Evolutionary conservation across 2,329 filamentous ascomycete species (phyloP).

Genomic region (Trichoderma sp.): DNA sequence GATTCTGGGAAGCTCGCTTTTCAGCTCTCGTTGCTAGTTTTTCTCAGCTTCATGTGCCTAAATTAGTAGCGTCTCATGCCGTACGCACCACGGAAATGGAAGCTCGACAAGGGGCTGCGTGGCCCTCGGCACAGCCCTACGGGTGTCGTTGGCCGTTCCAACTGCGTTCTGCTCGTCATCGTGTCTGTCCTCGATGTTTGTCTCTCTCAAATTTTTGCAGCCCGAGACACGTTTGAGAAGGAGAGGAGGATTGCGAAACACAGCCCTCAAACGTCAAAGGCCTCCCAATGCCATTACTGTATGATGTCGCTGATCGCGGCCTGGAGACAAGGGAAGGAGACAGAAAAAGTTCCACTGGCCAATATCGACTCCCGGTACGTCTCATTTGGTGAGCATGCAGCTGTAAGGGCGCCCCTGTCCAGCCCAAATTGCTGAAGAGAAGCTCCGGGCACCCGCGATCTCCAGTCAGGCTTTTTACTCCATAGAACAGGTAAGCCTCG

Average conservation of each 20-base stretch:
- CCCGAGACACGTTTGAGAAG: constrained; percentile 5
- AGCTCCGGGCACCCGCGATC: not conserved
- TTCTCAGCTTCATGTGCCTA: not conserved
- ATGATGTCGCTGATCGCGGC: not conserved
- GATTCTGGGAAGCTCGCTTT: constrained; percentile 11
- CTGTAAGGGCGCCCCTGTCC: constrained; percentile 9
- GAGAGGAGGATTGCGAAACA: not conserved
- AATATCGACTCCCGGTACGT: constrained; percentile 15
- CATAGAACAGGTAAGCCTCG: not conserved
- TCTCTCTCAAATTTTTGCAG: not conserved
- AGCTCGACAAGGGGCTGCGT: not conserved
- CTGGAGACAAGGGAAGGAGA: not conserved
- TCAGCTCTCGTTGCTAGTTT: not conserved
- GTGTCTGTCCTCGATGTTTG: not conserved
- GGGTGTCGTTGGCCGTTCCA: not conserved
- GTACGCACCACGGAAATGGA: not conserved
- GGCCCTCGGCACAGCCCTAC: constrained; percentile 7
- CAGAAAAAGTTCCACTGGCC: not conserved
- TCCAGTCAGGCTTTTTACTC: not conserved
- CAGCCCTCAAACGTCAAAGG: not conserved
- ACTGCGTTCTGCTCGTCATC: not conserved
- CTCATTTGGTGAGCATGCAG: constrained; percentile 10
- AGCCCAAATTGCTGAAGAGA: constrained; percentile 11
- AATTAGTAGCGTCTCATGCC: not conserved
- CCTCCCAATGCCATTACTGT: not conserved